Percentiles rank a stretch among this genome's conserved stretches.
Evolutionary conservation across 2,329 filamentous ascomycete genomes (phyloP).

Genomic region (Apiospora hydei): DNA sequence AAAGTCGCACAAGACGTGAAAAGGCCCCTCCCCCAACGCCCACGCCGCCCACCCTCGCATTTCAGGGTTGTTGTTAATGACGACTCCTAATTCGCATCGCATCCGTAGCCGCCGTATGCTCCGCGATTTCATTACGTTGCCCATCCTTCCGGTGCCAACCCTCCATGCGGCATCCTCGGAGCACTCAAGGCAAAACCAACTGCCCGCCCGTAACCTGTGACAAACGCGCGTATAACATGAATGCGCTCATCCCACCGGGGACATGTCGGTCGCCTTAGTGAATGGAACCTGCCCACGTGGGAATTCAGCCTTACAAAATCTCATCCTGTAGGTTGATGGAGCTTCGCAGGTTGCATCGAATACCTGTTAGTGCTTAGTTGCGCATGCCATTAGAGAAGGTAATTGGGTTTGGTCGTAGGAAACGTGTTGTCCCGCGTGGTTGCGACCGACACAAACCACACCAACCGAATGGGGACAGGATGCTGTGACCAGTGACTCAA

Average conservation of each 20-base stretch:
- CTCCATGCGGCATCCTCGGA: background rate
- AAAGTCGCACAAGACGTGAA: constrained; percentile 1
- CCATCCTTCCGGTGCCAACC: background rate
- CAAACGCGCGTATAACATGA: background rate
- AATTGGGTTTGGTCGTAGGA: background rate
- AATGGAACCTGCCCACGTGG: background rate
- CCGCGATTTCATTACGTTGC: background rate
- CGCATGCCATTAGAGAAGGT: background rate
- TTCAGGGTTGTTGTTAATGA: background rate
- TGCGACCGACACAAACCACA: background rate
- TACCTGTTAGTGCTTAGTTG: background rate
- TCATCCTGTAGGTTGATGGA: background rate
- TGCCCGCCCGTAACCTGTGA: background rate
- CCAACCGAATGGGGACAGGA: background rate
- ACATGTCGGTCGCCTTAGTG: background rate
- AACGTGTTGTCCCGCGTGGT: background rate
- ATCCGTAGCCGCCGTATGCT: background rate
- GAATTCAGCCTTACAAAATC: background rate
- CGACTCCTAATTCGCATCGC: background rate
- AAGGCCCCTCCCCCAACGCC: background rate
- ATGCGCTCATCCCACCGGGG: background rate
- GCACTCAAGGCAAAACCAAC: background rate
- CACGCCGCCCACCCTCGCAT: background rate
- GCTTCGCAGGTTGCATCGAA: background rate
- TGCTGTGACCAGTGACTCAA: too few species aligned